Percentiles rank a stretch among this genome's conserved stretches.
These are phyloP conservation scores for Ulota crispa DNA, from an alignment of 225 moss, liverwort and hornwort species.

Conservation along the genomic window DNA sequence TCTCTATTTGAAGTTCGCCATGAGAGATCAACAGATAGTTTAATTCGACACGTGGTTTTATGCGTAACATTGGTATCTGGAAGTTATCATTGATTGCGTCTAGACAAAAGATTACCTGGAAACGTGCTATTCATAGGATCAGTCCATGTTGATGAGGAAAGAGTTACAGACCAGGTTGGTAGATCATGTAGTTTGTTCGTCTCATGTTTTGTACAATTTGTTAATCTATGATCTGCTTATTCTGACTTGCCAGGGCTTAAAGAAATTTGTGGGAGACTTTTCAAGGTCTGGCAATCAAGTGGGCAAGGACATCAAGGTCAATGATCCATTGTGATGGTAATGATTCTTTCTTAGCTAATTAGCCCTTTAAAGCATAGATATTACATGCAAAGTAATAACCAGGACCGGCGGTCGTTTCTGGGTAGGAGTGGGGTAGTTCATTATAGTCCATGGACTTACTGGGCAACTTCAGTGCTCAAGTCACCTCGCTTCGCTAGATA, in stretches of 20 bases:
- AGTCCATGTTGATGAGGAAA: background rate
- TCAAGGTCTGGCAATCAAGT: slow-evolving; percentile 37
- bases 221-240: slow-evolving; percentile 10
- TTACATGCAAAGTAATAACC: slow-evolving; percentile 50
- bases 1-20: background rate
- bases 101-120: background rate
- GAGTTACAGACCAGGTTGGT: background rate
- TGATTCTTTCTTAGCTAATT: slow-evolving; percentile 22
- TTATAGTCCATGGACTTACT: slow-evolving; percentile 11
- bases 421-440: slow-evolving; percentile 23
- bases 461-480: slow-evolving; percentile 13
- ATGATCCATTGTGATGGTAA: slow-evolving; percentile 27
- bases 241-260: slow-evolving; percentile 40
- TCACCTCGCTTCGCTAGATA: slow-evolving; percentile 1
- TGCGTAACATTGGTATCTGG: background rate
- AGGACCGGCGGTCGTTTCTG: slow-evolving; percentile 15
- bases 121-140: background rate
- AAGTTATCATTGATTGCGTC: background rate
- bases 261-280: slow-evolving; percentile 39
- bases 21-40: background rate
- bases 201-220: background rate
- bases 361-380: slow-evolving; percentile 35
- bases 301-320: slow-evolving; percentile 28
- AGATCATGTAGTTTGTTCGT: background rate
- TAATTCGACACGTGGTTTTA: background rate